Conservation (phyloP, 495 filamentous ascomycete species). For the Elasticomyces elasticus region DNA sequence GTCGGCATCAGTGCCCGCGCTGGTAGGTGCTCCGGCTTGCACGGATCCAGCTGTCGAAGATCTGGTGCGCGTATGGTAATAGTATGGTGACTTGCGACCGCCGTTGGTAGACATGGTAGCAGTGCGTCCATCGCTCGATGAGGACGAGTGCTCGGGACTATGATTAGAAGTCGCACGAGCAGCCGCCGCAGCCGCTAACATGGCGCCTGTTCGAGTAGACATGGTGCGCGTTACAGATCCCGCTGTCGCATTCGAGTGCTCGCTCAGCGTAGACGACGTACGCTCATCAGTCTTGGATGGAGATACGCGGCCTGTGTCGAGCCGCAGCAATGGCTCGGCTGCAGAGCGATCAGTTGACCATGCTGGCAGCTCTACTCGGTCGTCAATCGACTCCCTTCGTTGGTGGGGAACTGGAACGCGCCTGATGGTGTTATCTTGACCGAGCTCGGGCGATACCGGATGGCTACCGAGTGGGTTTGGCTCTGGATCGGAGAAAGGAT, state of each 20-base stretch:
- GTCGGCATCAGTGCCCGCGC: slow-evolving; percentile 34
- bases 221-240: slow-evolving; percentile 30
- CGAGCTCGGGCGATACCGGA: slow-evolving; percentile 18
- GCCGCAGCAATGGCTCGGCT: neutral
- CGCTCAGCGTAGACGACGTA: slow-evolving; percentile 48
- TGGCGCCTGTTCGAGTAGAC: slow-evolving; percentile 29
- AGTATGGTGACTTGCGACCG: slow-evolving; percentile 11
- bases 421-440: neutral
- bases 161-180: neutral
- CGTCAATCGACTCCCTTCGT: neutral
- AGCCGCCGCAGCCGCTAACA: slow-evolving; percentile 7
- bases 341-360: slow-evolving; percentile 43
- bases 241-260: slow-evolving; percentile 32
- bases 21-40: slow-evolving; percentile 5
- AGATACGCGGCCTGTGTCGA: slow-evolving; percentile 29
- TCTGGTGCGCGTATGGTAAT: slow-evolving; percentile 10
- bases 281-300: slow-evolving; percentile 43
- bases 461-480: slow-evolving; percentile 25
- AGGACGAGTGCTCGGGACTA: slow-evolving; percentile 6
- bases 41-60: slow-evolving; percentile 20
- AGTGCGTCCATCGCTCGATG: neutral
- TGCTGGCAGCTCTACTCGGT: slow-evolving; percentile 24
- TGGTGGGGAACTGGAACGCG: neutral
- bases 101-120: slow-evolving; percentile 14
- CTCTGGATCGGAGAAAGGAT: slow-evolving; percentile 27